A percentile compares a stretch with the other conserved stretches of the same genome.
Evolutionary conservation across 192 early-diverging fungal genomes (phyloP).

Genomic region (Backusella liffmaniae): DNA sequence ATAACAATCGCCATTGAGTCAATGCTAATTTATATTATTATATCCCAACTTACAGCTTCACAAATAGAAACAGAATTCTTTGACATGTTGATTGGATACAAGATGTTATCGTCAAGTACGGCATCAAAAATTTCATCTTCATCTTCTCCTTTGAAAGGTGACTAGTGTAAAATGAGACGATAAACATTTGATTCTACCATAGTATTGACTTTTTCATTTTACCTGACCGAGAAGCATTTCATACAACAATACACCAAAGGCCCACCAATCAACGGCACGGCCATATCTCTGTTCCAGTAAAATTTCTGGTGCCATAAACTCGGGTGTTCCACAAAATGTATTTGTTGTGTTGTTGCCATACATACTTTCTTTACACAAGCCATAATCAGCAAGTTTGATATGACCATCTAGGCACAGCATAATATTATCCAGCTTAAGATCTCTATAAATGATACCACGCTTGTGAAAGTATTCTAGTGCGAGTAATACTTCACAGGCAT

Average conservation of each 20-base stretch:
- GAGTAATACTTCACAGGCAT: constrained; percentile 93
- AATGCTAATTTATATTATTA: not conserved
- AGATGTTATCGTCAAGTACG: constrained; percentile 76
- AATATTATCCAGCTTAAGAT: constrained; percentile 84
- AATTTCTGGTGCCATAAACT: constrained; percentile 90
- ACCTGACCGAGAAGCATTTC: constrained; percentile 74
- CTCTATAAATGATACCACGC: constrained; percentile 87
- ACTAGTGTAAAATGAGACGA: not conserved
- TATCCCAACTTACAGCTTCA: constrained; percentile 45
- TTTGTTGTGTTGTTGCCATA: constrained; percentile 59
- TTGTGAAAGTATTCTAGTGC: constrained; percentile 96
- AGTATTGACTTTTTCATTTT: not conserved
- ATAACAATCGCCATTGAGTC: not conserved
- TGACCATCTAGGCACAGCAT: constrained; percentile 75
- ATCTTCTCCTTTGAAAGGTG: constrained; percentile 77
- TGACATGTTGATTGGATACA: constrained; percentile 72
- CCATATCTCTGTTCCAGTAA: constrained; percentile 76
- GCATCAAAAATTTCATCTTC: constrained; percentile 88
- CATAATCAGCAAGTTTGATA: constrained; percentile 85
- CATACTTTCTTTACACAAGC: constrained; percentile 85
- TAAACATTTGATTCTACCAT: not conserved
- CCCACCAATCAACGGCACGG: constrained; percentile 86
- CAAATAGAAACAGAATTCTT: constrained; percentile 68
- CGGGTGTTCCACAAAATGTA: constrained; percentile 86
- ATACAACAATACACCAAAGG: constrained; percentile 59